phyloP scores from a whole-genome alignment of 1,139 yeast genomes.

The Blastobotrys persicus region DNA sequence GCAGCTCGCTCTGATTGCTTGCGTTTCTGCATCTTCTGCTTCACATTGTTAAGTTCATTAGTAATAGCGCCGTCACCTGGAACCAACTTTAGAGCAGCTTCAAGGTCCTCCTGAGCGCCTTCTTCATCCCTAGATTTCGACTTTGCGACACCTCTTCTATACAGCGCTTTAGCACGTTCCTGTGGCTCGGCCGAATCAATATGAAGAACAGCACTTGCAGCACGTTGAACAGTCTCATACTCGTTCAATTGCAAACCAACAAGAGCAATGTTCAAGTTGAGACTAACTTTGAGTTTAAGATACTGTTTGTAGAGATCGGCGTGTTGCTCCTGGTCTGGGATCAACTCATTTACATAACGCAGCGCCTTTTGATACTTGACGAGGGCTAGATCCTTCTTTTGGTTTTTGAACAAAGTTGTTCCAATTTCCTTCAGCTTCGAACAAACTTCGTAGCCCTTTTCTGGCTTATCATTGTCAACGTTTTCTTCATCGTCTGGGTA shows the following conservation, averaged over 20 bases:
- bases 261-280: constrained; percentile 70
- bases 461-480: constrained; percentile 49
- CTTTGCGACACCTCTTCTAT: constrained; percentile 81
- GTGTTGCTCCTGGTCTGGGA: constrained; percentile 51
- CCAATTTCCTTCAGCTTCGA: constrained; percentile 67
- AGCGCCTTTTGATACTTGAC: constrained; percentile 71
- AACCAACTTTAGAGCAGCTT: constrained; percentile 60
- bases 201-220: constrained; percentile 65
- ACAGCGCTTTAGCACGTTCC: constrained; percentile 77
- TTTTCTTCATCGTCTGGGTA: constrained; percentile 68
- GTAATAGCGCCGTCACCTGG: constrained; percentile 76
- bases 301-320: constrained; percentile 36
- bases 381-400: constrained; percentile 52
- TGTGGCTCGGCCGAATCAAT: constrained; percentile 60
- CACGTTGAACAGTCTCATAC: constrained; percentile 53
- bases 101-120: constrained; percentile 63
- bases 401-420: constrained; percentile 60
- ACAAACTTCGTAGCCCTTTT: constrained; percentile 24
- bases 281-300: constrained; percentile 51
- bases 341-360: constrained; percentile 64
- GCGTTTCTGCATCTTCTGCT: constrained; percentile 50
- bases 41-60: constrained; percentile 64
- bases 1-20: constrained; percentile 78
- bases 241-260: constrained; percentile 65
- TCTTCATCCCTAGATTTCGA: constrained; percentile 65